Evolutionary conservation across 140 eudicot genomes (phyloP), one percentile per base, ranked within the genome.

Genomic region (Bidens hawaiensis): DNA sequence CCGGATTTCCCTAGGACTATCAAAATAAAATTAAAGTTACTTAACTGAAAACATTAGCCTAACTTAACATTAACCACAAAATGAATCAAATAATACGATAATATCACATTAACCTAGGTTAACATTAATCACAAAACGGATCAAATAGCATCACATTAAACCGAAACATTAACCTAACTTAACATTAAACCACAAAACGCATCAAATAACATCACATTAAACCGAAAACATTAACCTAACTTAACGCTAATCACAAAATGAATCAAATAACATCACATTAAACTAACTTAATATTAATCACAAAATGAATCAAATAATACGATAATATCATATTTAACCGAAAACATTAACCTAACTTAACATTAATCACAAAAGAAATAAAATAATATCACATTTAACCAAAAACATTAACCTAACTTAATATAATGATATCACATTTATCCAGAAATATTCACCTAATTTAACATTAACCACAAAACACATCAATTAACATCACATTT

Each of bases 1-100:
- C 64, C 89, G 79, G 66, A 94, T 94, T 64, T 94, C 99, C 69
- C 93, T 79, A 18, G 94, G 99, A 81, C 97, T 94, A 74, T 15
- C 56, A 5, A 25, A 55, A 38, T 46, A 25, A 43, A 56, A 57
- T 26, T 4, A 12, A 60, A 26, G 27, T 19, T 8, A 8, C 46
- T 27, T 18, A n/a, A n/a, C n/a, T n/a, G n/a, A n/a, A n/a, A n/a
- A n/a, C n/a, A n/a, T n/a, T n/a, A n/a, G n/a, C n/a, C 24, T 30
- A 64, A 27, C 17, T 43, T 17, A n/a, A 22, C 56, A 31, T 31
- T 4, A 82, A 53, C 14, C 42, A 21, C 57, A 65, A 42, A n/a
- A 38, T 15, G 6, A 25, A 68, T 40, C 15, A 56, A 64, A 28
- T 41, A 50, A 28, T n/a, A n/a, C 23, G 8, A 30, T 5, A 30